These are phyloP conservation scores for Naegleria lovaniensis DNA, from an alignment of 208 protist species.

Conservation along the genomic window DNA sequence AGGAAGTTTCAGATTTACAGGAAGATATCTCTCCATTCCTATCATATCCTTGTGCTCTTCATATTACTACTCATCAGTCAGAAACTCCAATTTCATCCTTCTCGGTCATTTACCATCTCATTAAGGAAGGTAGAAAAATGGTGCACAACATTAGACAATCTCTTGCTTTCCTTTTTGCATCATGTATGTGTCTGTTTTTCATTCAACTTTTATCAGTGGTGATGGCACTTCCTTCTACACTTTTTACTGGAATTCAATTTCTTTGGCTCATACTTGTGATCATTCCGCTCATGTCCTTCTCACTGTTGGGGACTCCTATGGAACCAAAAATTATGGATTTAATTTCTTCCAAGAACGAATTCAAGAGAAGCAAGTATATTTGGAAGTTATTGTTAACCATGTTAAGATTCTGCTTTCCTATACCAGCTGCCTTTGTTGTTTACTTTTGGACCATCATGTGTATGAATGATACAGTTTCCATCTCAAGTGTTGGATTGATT, in stretches of 20 bases:
- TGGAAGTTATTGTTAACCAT: not conserved
- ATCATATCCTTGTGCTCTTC: not conserved
- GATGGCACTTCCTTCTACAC: not conserved
- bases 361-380: not conserved
- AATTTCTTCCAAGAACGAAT: not conserved
- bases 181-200: not conserved
- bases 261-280: not conserved
- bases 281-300: not conserved
- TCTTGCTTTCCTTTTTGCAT: not conserved
- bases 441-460: not conserved
- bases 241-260: not conserved
- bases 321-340: conserved; percentile 14
- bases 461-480: not conserved
- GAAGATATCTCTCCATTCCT: not conserved
- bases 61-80: not conserved
- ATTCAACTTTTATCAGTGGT: not conserved
- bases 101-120: not conserved
- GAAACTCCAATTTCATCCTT: not conserved
- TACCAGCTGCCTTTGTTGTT: not conserved
- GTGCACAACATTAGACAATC: conserved; percentile 1
- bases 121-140: conserved; percentile 21
- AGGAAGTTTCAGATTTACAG: conserved; percentile 2
- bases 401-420: not conserved
- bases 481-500: not conserved
- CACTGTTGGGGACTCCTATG: not conserved